Base-by-base conservation (phyloP, 2,329 filamentous ascomycete genomes). In the Lasiodiplodia gonubiensis region DNA sequence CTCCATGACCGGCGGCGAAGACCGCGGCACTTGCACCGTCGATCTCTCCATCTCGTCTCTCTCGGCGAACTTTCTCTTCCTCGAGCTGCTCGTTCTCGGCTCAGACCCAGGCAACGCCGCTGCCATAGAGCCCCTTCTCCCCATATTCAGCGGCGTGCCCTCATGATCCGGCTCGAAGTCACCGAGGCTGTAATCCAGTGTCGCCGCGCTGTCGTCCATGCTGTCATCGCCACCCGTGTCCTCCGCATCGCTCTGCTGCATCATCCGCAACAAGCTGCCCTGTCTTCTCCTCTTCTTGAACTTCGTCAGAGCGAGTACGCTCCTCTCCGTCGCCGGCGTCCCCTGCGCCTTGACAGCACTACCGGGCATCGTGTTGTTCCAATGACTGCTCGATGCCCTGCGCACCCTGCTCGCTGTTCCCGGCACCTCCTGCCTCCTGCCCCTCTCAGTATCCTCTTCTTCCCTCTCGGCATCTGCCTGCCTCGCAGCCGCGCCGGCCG, bases 131-230 rank as follows among this genome's bases (percentile, higher is more conserved):
- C 49, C 37, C 25, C 33, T 46, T n/a, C 49, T 39, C n/a, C 42
- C n/a, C 23, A 84, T 78, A 68, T 87, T 85, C 30, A 90, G 73
- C 3, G 90, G 89, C 7, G 90, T 92, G 18, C 89, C 90, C 78
- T 91, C 89, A 33, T 88, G 88, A 67, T 91, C 88, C 0, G 85
- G 89, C 63, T 81, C 84, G 73, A 87, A 90, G 71, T 80, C 77
- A 21, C 57, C 66, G 3, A 67, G 30, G 3, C 51, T 67, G 49
- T 67, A 60, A 49, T 67, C 66, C 81, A 84, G 69, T 79, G 80
- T 0, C 76, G 74, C 0, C 73, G 76, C 59, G 76, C 80, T 54
- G 75, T 82, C 59, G 77, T 86, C 72, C 78, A 86, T 70, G 78
- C 83, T 66, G 78, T 78, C 61, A 76, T 80, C 3, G 76, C 80